Evolutionary conservation across 306 rosid species (phyloP).

Genomic region (Lagenaria siceraria): DNA sequence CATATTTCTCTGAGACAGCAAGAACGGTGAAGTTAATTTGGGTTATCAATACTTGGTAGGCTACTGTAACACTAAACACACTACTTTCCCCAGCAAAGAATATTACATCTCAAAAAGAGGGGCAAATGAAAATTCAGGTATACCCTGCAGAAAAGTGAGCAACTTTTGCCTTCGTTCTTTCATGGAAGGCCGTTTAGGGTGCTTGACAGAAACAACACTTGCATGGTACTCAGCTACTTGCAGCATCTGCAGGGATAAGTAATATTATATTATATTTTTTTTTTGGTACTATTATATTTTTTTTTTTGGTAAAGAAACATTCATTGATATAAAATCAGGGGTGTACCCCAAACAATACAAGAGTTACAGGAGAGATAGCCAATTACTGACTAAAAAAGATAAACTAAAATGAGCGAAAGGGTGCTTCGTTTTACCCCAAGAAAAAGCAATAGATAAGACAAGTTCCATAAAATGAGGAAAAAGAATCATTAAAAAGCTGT

Average conservation of each 20-base stretch:
- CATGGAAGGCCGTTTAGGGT: conserved; percentile 68
- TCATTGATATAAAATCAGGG: no score
- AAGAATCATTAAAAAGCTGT: no score
- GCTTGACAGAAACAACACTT: conserved; percentile 54
- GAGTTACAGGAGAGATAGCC: no score
- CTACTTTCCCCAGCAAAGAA: not conserved
- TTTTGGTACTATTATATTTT: no score
- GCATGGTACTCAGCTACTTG: conserved; percentile 90
- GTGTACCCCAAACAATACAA: no score
- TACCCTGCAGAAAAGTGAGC: conserved; percentile 90
- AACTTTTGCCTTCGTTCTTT: conserved; percentile 84
- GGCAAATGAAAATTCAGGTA: not conserved
- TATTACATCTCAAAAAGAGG: conserved; percentile 4
- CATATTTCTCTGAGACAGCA: conserved; percentile 68
- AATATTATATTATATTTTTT: no score
- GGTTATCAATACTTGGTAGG: conserved; percentile 7
- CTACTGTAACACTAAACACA: not conserved
- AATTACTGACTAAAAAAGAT: no score
- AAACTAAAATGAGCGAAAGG: no score
- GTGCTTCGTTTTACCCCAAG: no score
- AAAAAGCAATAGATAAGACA: no score
- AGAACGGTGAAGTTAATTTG: conserved; percentile 9
- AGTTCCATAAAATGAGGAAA: no score
- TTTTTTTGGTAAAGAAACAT: no score
- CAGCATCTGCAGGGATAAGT: conserved; percentile 65